Base-by-base conservation (phyloP, 345 rosid genomes). In the Salix arbutifolia region DNA sequence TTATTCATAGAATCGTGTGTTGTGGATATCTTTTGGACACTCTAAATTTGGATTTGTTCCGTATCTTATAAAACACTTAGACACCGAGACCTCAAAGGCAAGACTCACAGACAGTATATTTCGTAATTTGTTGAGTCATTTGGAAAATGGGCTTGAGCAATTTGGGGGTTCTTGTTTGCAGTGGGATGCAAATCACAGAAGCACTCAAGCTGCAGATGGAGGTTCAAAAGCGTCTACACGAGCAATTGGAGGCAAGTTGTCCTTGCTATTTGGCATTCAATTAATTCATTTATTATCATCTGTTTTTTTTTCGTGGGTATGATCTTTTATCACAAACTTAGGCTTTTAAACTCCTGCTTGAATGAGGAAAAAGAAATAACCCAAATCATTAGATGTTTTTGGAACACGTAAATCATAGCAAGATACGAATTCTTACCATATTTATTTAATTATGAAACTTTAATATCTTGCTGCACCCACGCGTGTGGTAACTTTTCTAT, bases 141-240 rank as follows among this genome's bases (percentile, higher is more conserved):
- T 66, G 38, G 75, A n/a, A 30, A 30, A 26, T 69, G 70, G 66
- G 31, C 68, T 17, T 56, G 74, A 67, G 21, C 68, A 40, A 53
- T 58, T 46, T 28, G 48, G 53, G 62, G 13, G 9, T 69, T 74
- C 58, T 69, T 84, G 9, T 46, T 83, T 85, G 78, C 96, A 93
- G 98, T 71, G 97, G 99, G 69, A 91, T 91, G 94, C 98, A 96
- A 88, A 92, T 96, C 72, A 93, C 99, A n/a, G 99, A 96, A 89
- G 99, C 99, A 42, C 96, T 96, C 75, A 96, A 96, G 87, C 83
- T 96, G 81, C 99, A 96, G 80, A 93, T 96, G 94, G 99, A 96
- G 81, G 98, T 96, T 82, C 98, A 93, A 80, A 96, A 92, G 87
- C 92, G 99, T 67, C 82, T 96, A 73, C 96, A 92, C 73, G 99